Evolutionary conservation across 2,329 filamentous ascomycete genomes (phyloP).

Genomic region (Venturia nashicola): DNA sequence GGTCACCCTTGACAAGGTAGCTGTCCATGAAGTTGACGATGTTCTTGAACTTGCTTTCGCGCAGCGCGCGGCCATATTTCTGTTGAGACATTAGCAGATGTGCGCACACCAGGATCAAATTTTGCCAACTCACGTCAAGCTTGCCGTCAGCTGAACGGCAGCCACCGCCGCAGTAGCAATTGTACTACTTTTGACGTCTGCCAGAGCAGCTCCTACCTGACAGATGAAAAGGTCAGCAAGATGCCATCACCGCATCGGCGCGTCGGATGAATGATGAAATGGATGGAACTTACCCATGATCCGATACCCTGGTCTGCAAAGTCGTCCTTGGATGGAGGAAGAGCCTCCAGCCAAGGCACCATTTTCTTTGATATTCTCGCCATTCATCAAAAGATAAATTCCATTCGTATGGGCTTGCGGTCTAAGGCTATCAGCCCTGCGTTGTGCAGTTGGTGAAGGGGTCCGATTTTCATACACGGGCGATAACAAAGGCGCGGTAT

Average conservation of each 20-base stretch:
- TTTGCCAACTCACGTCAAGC: constrained; percentile 41
- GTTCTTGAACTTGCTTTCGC: constrained; percentile 94
- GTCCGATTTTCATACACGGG: no score
- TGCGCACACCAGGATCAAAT: no score
- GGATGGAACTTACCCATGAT: not conserved
- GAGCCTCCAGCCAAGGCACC: not conserved
- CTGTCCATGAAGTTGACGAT: constrained; percentile 99
- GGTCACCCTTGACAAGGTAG: constrained; percentile 74
- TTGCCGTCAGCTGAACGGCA: constrained; percentile 26
- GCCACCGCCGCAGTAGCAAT: no score
- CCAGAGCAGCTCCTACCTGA: not conserved
- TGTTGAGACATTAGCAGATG: no score
- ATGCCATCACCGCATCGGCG: not conserved
- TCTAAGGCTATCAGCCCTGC: not conserved
- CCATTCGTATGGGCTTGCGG: not conserved
- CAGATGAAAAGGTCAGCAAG: not conserved
- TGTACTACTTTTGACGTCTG: constrained; percentile 54
- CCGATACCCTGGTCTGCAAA: not conserved
- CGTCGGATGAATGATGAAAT: not conserved
- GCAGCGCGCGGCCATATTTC: constrained; percentile 46
- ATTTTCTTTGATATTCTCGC: not conserved
- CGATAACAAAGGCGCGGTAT: no score
- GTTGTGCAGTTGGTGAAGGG: no score
- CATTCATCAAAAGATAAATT: not conserved
- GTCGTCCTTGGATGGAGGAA: not conserved